Conservation (phyloP, 345 rosid species). For the Dipteronia sinensis region DNA sequence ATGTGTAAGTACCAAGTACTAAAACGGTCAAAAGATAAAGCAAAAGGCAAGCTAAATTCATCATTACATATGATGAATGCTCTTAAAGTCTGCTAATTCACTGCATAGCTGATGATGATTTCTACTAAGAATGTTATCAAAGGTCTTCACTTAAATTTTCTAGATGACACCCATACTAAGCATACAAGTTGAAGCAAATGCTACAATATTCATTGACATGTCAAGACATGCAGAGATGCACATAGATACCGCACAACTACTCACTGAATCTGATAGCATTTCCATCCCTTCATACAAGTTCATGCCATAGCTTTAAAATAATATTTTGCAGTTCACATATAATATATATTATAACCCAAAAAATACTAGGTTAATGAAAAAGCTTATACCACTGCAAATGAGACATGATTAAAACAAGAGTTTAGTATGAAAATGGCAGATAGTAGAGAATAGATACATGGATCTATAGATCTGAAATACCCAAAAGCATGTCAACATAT, state of each 20-base stretch:
- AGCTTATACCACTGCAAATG: too few species aligned
- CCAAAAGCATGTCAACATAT: background rate
- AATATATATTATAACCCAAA: too few species aligned
- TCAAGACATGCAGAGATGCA: background rate
- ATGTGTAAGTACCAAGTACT: background rate
- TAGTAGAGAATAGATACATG: too few species aligned
- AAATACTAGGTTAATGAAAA: too few species aligned
- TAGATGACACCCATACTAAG: too few species aligned
- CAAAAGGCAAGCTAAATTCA: background rate
- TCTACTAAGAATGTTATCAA: background rate
- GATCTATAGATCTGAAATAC: background rate
- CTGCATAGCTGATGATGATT: background rate
- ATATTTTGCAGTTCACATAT: background rate
- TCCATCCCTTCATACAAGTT: background rate
- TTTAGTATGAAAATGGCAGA: too few species aligned
- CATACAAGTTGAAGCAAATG: too few species aligned
- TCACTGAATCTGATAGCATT: background rate
- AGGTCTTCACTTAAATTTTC: too few species aligned
- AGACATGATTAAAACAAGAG: too few species aligned
- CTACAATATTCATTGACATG: background rate
- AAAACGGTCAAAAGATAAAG: background rate
- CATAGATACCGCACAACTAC: background rate
- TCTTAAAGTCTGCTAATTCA: background rate
- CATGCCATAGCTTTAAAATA: background rate
- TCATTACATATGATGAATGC: background rate